Evolutionary conservation across 441 rosid species (phyloP).

Genomic region (Bruguiera hainesii): DNA sequence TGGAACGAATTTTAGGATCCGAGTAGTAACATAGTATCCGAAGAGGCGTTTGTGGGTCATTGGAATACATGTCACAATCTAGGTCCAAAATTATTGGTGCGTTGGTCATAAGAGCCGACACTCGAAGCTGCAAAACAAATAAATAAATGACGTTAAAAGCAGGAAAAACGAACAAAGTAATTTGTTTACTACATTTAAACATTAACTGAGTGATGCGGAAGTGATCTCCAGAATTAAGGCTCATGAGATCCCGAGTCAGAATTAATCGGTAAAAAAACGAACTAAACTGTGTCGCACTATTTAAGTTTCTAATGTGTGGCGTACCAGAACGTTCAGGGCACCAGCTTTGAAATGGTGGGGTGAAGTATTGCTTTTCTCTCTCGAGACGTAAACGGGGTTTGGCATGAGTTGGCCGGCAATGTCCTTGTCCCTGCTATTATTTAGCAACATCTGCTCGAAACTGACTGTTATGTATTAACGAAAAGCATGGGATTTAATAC

Average conservation of each 20-base stretch:
- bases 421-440: constrained; percentile 47
- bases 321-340: constrained; percentile 68
- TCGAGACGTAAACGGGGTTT: constrained; percentile 59
- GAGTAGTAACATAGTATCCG: constrained; percentile 47
- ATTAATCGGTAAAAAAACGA: neutral
- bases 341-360: constrained; percentile 82
- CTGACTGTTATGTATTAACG: neutral
- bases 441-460: constrained; percentile 41
- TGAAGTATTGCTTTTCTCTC: constrained; percentile 51
- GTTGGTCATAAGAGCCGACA: constrained; percentile 62
- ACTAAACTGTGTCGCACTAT: too few relatives aligned
- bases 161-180: neutral
- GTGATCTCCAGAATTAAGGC: too few relatives aligned
- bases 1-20: constrained; percentile 31
- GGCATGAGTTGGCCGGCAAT: constrained; percentile 41
- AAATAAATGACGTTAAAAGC: neutral
- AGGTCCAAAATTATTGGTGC: constrained; percentile 53
- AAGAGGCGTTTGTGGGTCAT: constrained; percentile 45
- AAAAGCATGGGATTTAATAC: too few relatives aligned
- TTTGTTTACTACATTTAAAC: too few relatives aligned
- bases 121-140: constrained; percentile 45
- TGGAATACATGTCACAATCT: constrained; percentile 82
- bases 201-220: too few relatives aligned
- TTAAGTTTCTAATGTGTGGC: too few relatives aligned
- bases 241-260: too few relatives aligned